Conservation (phyloP, 148 eudicot species). For the Camellia japonica region DNA sequence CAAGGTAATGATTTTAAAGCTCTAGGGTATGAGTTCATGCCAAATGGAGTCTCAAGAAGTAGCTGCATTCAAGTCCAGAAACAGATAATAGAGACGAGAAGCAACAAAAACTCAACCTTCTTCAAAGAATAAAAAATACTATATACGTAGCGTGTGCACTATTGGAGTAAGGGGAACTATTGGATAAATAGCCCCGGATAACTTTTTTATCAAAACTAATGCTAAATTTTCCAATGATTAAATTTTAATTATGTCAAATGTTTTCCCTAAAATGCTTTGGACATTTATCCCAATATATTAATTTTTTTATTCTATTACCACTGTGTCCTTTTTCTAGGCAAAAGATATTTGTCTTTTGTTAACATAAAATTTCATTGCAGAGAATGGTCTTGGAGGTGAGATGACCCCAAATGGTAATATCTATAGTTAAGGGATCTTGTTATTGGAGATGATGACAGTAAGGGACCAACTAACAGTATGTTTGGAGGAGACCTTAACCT, state of each 20-base stretch:
- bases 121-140: background rate
- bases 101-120: background rate
- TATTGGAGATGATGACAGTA: slow-evolving; percentile 14
- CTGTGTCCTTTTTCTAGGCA: background rate
- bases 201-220: background rate
- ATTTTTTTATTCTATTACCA: too few relatives aligned
- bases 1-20: slow-evolving; percentile 14
- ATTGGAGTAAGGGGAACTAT: slow-evolving; percentile 17
- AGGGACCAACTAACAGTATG: slow-evolving; percentile 11
- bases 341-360: background rate
- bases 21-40: slow-evolving; percentile 16
- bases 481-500: background rate
- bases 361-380: background rate
- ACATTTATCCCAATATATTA: background rate
- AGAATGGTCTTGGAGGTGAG: slow-evolving; percentile 15
- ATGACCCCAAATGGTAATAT: slow-evolving; percentile 7
- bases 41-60: slow-evolving; percentile 6
- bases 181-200: slow-evolving; percentile 14
- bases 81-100: background rate
- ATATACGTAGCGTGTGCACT: slow-evolving; percentile 8
- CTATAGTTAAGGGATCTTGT: slow-evolving; percentile 15
- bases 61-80: slow-evolving; percentile 7
- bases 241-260: background rate
- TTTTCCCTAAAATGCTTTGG: too few relatives aligned
- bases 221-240: background rate